Evolutionary conservation across 2,329 filamentous ascomycete species (phyloP).

Genomic region (Pestalotiopsis sp.): DNA sequence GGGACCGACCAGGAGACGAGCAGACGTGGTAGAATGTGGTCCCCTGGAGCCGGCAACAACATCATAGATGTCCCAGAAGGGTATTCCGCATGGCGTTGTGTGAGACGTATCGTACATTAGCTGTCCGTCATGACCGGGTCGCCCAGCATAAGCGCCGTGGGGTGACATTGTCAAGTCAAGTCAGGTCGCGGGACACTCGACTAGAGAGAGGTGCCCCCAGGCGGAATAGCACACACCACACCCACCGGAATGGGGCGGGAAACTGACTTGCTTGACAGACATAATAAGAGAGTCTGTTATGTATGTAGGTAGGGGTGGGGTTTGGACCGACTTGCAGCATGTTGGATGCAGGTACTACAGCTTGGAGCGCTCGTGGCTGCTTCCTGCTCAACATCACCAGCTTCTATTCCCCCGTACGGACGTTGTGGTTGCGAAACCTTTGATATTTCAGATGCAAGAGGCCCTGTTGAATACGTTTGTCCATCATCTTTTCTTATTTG

Average conservation of each 20-base stretch:
- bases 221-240: background rate
- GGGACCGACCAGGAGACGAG: conserved; percentile 6
- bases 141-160: conserved; percentile 12
- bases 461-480: too few relatives aligned
- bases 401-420: too few relatives aligned
- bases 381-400: too few relatives aligned
- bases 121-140: background rate
- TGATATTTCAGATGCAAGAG: too few relatives aligned
- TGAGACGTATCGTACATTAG: conserved; percentile 1
- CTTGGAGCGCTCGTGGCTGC: too few relatives aligned
- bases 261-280: background rate
- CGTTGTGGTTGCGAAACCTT: too few relatives aligned
- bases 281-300: background rate
- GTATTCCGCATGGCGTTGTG: conserved; percentile 25
- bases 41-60: conserved; percentile 4
- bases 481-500: too few relatives aligned
- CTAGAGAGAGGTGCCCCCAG: too few relatives aligned
- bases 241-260: background rate
- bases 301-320: conserved; percentile 22
- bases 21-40: conserved; percentile 16
- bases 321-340: conserved; percentile 28
- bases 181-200: background rate
- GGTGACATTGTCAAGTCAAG: conserved; percentile 18
- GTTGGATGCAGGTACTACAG: background rate
- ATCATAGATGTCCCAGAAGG: conserved; percentile 20